A percentile compares a stretch with the other conserved stretches of the same genome.
Evolutionary conservation across 805 yeast genomes (phyloP).

Genomic region (Candida khao-thaluensis): DNA sequence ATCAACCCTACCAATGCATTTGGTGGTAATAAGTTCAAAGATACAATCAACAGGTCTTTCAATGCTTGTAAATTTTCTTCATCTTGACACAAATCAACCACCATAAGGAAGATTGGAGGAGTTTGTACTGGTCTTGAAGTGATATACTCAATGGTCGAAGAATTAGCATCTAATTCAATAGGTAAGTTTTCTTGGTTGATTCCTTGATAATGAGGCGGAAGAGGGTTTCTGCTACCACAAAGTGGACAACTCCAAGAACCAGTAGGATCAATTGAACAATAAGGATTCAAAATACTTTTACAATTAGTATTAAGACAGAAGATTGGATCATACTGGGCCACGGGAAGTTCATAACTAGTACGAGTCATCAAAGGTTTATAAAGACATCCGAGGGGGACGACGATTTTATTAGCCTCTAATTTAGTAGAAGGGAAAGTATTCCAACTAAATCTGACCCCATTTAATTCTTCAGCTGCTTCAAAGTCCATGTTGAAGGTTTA

Average conservation of each 20-base stretch:
- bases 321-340: constrained; percentile 35
- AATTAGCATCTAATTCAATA: constrained; percentile 35
- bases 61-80: constrained; percentile 50
- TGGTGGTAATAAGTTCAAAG: constrained; percentile 50
- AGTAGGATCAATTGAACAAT: constrained; percentile 33
- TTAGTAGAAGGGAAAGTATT: constrained; percentile 58
- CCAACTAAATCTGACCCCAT: constrained; percentile 78
- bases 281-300: constrained; percentile 55
- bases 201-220: constrained; percentile 26
- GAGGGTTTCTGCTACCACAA: constrained; percentile 48
- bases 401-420: constrained; percentile 49
- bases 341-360: constrained; percentile 29
- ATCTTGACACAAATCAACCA: constrained; percentile 56
- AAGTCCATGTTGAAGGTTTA: constrained; percentile 34
- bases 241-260: constrained; percentile 56
- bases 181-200: constrained; percentile 26
- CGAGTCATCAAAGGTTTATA: constrained; percentile 59
- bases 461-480: constrained; percentile 62
- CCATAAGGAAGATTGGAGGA: constrained; percentile 51
- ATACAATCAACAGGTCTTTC: constrained; percentile 46
- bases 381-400: constrained; percentile 55
- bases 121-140: constrained; percentile 38
- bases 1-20: constrained; percentile 57
- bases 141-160: constrained; percentile 54
- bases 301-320: constrained; percentile 50